phyloP scores from a whole-genome alignment of 768 basidiomycete species.

The Amanita rubescens region DNA sequence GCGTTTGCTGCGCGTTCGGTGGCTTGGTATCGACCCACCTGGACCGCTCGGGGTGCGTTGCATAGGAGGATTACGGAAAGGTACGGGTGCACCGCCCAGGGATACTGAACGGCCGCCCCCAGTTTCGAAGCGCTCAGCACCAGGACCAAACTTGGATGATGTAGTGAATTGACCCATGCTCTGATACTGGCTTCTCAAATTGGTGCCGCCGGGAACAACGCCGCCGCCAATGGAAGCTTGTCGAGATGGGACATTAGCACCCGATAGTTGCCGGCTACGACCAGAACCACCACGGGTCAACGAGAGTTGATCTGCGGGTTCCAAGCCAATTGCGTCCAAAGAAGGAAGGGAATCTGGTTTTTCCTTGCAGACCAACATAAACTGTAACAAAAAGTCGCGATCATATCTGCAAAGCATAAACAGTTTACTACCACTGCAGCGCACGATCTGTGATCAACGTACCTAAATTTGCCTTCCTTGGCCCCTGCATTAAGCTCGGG shows the following conservation, averaged over 20 bases:
- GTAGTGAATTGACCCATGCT: slow-evolving; percentile 69
- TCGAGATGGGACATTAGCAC: slow-evolving; percentile 36
- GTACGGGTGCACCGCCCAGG: slow-evolving; percentile 42
- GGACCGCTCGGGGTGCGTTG: slow-evolving; percentile 61
- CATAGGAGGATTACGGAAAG: slow-evolving; percentile 56
- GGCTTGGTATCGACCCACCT: slow-evolving; percentile 38
- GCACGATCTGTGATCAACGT: slow-evolving; percentile 10
- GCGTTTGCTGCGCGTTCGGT: slow-evolving; percentile 74
- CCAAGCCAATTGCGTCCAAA: slow-evolving; percentile 86
- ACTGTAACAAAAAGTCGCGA: slow-evolving; percentile 95
- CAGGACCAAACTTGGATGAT: slow-evolving; percentile 45
- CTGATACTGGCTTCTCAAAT: slow-evolving; percentile 28
- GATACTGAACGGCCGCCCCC: slow-evolving; percentile 46
- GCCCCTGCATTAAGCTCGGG: slow-evolving; percentile 79
- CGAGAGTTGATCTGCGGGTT: slow-evolving; percentile 56
- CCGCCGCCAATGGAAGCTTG: slow-evolving; percentile 40
- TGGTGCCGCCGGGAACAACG: slow-evolving; percentile 28
- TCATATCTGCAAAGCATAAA: slow-evolving; percentile 60
- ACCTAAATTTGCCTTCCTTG: slow-evolving; percentile 88
- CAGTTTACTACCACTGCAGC: background rate
- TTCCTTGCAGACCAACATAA: slow-evolving; percentile 92
- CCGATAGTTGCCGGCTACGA: slow-evolving; percentile 43
- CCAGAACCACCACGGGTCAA: slow-evolving; percentile 62
- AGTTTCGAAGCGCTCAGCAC: slow-evolving; percentile 58
- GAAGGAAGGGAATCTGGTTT: slow-evolving; percentile 88